Base-by-base conservation (phyloP, 345 rosid genomes). In the Boechera divaricarpa region DNA sequence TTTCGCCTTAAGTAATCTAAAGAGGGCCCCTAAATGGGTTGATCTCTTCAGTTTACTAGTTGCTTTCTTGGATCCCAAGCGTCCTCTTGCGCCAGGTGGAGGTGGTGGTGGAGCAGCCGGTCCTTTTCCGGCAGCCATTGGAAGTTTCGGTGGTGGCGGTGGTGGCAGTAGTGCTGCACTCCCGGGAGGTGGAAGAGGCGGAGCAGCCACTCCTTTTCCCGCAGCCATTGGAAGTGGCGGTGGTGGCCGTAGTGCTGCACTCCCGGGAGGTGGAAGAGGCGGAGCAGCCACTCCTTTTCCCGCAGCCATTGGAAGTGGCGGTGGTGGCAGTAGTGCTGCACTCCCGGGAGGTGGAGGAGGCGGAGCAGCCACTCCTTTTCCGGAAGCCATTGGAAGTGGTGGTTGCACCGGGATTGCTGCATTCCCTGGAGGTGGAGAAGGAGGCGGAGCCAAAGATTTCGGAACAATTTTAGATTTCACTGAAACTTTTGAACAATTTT, bases 31-130 rank as follows among this genome's bases (percentile, higher is more conserved):
- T 66, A 95, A 74, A 12, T 91, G 90, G 47, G 77, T 81, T 55
- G 99, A 95, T 79, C 98, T 87, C 87, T 86, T 95, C 77, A 95
- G 78, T 76, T 89, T 95, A 31, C 89, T 68, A 32, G 28, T 72
- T 41, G 85, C 79, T 83, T 89, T 92, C 82, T 78, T 91, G 66
- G 83, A 80, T 65, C 88, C 82, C 70, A 91, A 67, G 70, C 83
- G 62, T 28, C 75, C 85, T 10, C 81, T 85, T 78, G 80, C 72
- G 7, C 77, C 73, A 24, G 87, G 95, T 69, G 92, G 94, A 0
- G 96, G 90, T 15, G 95, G 97, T 10, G 90, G 91, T 39, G 79
- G 85, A 72, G 81, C 85, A 67, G 77, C 75, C 36, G 71, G 62
- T 51, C 86, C 86, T 18, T 65, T 86, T 53, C 53, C 72, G 1